Evolutionary conservation across 2,329 filamentous ascomycete genomes (phyloP).

Genomic region (Ophiostoma himal-ulmi): DNA sequence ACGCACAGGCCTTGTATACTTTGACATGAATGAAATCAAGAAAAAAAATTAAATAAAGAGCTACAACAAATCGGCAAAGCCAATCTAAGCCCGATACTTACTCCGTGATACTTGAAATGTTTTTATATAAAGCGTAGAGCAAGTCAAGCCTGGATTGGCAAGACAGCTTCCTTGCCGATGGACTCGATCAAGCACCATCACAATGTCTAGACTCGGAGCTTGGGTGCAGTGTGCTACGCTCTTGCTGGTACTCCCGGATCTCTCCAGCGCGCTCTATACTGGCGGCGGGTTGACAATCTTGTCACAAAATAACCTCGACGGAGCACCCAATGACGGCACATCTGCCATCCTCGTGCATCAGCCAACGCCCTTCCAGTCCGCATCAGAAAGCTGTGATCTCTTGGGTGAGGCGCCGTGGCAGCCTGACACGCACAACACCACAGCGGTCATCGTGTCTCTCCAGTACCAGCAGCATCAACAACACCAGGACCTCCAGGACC

Average conservation of each 20-base stretch:
- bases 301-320: conserved; percentile 15
- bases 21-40: not conserved
- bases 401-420: conserved; percentile 27
- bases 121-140: not conserved
- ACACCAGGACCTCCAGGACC: conserved; percentile 13
- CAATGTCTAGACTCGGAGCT: conserved; percentile 1
- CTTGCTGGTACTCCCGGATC: not conserved
- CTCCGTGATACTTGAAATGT: not conserved
- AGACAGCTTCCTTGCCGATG: not conserved
- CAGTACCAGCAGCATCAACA: conserved; percentile 28
- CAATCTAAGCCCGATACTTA: not conserved
- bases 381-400: conserved; percentile 21
- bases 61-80: not conserved
- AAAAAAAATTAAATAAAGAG: not conserved
- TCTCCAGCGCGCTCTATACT: not conserved
- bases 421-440: conserved; percentile 23
- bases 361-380: conserved; percentile 15
- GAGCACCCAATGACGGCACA: conserved; percentile 21
- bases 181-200: not conserved
- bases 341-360: conserved; percentile 25
- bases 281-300: conserved; percentile 19
- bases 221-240: not conserved
- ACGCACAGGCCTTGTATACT: not conserved
- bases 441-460: conserved; percentile 26
- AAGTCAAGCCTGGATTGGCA: not conserved